Base-by-base conservation (phyloP, 495 filamentous ascomycete genomes). In the Penicillium canescens region DNA sequence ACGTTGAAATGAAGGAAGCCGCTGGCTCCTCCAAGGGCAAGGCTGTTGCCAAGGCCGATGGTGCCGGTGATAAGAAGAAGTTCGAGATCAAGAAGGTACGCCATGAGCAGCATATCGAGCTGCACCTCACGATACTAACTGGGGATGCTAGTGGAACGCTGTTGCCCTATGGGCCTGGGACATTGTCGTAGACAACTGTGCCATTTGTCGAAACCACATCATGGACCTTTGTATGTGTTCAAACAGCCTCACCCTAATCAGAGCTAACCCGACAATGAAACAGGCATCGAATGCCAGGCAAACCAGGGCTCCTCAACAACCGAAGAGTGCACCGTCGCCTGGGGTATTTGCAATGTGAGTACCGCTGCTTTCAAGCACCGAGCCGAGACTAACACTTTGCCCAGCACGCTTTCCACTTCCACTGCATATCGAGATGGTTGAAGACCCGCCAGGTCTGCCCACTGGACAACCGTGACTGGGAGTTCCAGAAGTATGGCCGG, bases 161-260 rank as follows among this genome's bases (percentile, higher is more conserved):
- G 94, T 99, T n/a, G 90, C 94, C 33, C 79, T 99, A 3, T 99
- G 94, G 94, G 95, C 94, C 2, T 99, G 94, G 94, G 94, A 99
- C 72, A 99, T 99, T 47, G 93, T 99, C 11, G 94, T 99, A 46
- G 94, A 99, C 76, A 99, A 99, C 79, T 99, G 94, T 70, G 94
- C 94, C 54, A 99, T 99, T 65, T 99, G 94, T 77, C 84, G 94
- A 61, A 99, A 99, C 66, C 94, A 99, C 68, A 99, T 99, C 70
- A 99, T 99, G 94, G 94, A 99, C 70, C 78, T 99, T 24, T 99
- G 92, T 92, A 80, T 55, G 84, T 70, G 16, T 31, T 31, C 2
- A 31, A 31, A 6, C 28, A 7, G 8, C 28, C 43, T 36, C 26
- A 44, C 24, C 31, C 31, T 24, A 36, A 26, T 31, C 12, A 14